phyloP scores from a whole-genome alignment of 2,329 filamentous ascomycete species.

The Trichoderma gracile region DNA sequence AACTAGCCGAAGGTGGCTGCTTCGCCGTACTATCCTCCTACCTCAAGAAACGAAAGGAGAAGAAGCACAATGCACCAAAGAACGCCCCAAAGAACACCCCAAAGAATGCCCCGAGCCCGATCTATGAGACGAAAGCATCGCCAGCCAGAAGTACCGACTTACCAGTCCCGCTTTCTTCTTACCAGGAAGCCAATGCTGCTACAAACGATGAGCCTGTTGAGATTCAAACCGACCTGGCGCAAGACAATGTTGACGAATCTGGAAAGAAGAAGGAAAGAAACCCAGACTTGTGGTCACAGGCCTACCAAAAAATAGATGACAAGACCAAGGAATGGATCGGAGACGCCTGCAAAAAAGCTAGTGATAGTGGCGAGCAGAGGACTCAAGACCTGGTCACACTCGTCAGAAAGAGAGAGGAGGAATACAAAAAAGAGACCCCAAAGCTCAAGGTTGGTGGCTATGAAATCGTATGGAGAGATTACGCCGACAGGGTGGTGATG shows the following conservation, averaged over 20 bases:
- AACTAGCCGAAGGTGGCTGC: neutral
- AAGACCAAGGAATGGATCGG: neutral
- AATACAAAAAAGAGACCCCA: neutral
- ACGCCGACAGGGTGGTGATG: neutral
- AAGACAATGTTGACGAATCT: neutral
- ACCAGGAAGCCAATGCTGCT: neutral
- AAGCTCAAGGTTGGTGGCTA: neutral
- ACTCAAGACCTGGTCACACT: neutral
- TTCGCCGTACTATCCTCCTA: neutral
- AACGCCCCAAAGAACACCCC: neutral
- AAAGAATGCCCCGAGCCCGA: neutral
- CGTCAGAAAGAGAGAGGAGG: neutral
- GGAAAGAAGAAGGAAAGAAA: neutral
- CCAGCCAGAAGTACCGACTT: neutral
- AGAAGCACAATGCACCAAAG: neutral
- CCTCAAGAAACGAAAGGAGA: neutral
- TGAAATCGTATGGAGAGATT: neutral
- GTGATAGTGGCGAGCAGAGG: neutral
- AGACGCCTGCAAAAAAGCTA: neutral
- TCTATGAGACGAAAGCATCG: neutral
- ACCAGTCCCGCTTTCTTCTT: neutral
- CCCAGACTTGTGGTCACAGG: neutral
- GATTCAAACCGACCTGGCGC: neutral
- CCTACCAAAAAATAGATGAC: neutral
- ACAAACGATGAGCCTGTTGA: neutral